A percentile compares a stretch with the other conserved stretches of the same genome.
phyloP scores from a whole-genome alignment of 768 basidiomycete genomes.

The Neoboletus magnificus region DNA sequence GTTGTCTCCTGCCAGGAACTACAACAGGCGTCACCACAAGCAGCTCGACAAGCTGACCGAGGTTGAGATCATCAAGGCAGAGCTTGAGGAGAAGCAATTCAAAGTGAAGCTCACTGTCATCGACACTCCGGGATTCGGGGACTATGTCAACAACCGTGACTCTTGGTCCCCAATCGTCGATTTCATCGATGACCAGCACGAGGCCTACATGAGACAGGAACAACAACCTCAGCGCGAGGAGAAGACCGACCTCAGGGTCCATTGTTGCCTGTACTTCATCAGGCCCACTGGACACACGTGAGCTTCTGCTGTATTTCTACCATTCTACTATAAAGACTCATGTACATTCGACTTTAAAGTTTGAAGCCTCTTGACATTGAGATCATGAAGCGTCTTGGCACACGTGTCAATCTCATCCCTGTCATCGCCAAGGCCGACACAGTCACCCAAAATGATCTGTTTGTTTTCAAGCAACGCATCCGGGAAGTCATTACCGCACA shows the following conservation, averaged over 20 bases:
- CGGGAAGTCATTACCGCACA: slow-evolving; percentile 89
- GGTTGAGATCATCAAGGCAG: slow-evolving; percentile 98
- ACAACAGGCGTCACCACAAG: slow-evolving; percentile 83
- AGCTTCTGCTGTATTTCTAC: slow-evolving; percentile 29
- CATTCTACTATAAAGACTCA: neutral
- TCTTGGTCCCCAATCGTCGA: slow-evolving; percentile 74
- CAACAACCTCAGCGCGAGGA: slow-evolving; percentile 81
- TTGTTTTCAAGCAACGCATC: slow-evolving; percentile 90
- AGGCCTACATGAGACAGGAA: neutral
- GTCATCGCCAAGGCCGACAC: slow-evolving; percentile 98
- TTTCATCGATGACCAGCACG: neutral
- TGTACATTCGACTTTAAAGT: slow-evolving; percentile 28
- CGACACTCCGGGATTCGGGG: slow-evolving; percentile 98
- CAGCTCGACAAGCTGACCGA: slow-evolving; percentile 99
- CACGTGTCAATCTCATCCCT: slow-evolving; percentile 96
- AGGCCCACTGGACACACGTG: slow-evolving; percentile 95
- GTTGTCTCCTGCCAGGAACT: slow-evolving; percentile 89
- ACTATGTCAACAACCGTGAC: slow-evolving; percentile 99
- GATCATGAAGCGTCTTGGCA: slow-evolving; percentile 99
- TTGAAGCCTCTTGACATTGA: slow-evolving; percentile 98
- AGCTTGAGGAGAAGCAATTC: slow-evolving; percentile 98
- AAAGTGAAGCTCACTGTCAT: slow-evolving; percentile 99
- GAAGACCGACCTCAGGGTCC: slow-evolving; percentile 93
- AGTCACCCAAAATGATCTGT: slow-evolving; percentile 88
- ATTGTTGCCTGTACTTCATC: slow-evolving; percentile 97